Base-by-base conservation (phyloP, 148 eudicot genomes). In the Fagopyrum tataricum region DNA sequence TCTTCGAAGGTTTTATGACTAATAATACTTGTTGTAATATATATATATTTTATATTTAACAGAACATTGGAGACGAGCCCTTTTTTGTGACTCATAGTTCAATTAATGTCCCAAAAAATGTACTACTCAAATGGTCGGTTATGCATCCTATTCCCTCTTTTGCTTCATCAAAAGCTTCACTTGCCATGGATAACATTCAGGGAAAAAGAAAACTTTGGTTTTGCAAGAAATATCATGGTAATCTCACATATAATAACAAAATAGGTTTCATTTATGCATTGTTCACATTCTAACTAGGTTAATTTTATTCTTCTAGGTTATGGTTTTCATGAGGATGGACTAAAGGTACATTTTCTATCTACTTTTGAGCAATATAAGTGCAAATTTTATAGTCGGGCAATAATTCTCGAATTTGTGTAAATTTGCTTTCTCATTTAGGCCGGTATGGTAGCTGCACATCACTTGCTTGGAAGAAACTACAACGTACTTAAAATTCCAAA, bases 151-250 rank as follows among this genome's bases (percentile, higher is more conserved):
- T 89, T 24, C 98, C 98, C 42, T 89, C 94, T 12, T 89, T 91
- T 73, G 92, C 96, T 42, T 89, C 98, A 76, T 78, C 92, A 74
- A 91, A 90, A 79, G 92, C 98, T 78, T 87, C 98, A 71, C 62
- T 74, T 71, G 85, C 86, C 81, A 83, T 93, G 71, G 66, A 61
- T 72, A 73, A 70, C 21, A 87, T 93, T 82, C 98, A 94, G 88
- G 98, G 98, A 73, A 86, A 82, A 81, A 84, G 98, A 75, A 86
- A 93, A 79, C 82, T 94, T 72, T 94, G 98, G 98, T 94, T 91
- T 59, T 88, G 92, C 78, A 97, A 97, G 73, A 93, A 93, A 73
- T 91, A 94, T 82, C 97, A 87, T 79, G 97, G 97, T 91, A 71
- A 76, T 51, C 4, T 5, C 11, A 26, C 15, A 1, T 48, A 17